phyloP scores from a whole-genome alignment of 331 rosid genomes.

The Erythrophleum ivorense region DNA sequence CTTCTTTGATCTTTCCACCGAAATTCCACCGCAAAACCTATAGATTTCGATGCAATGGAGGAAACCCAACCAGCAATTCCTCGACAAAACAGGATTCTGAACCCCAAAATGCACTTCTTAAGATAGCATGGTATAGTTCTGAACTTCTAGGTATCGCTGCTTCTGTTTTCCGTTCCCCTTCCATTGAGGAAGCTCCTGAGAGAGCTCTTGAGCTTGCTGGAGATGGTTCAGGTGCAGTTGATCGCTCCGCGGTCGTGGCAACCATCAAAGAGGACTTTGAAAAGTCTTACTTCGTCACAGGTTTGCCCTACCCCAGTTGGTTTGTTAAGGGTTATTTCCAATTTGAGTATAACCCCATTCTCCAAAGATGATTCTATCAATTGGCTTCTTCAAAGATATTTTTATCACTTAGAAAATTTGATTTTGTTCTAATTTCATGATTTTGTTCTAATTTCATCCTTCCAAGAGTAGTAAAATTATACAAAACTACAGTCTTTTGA shows the following conservation, averaged over 20 bases:
- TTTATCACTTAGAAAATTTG: not conserved
- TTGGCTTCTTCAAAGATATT: not conserved
- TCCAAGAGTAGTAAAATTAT: not conserved
- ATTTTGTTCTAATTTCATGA: not conserved
- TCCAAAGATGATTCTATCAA: not conserved
- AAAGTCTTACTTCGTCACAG: slow-evolving; percentile 91
- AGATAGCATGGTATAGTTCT: slow-evolving; percentile 87
- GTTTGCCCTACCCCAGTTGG: slow-evolving; percentile 42
- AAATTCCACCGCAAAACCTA: slow-evolving; percentile 35
- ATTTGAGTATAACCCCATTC: not conserved
- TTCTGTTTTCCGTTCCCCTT: slow-evolving; percentile 69
- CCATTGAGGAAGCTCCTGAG: slow-evolving; percentile 47
- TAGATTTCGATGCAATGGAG: slow-evolving; percentile 64
- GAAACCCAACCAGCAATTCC: slow-evolving; percentile 44
- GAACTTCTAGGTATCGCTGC: slow-evolving; percentile 90
- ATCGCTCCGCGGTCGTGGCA: slow-evolving; percentile 62
- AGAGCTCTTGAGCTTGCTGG: slow-evolving; percentile 49
- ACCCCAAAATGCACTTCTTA: slow-evolving; percentile 69
- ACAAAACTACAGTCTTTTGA: not conserved
- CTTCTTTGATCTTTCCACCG: slow-evolving; percentile 36
- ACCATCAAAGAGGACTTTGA: slow-evolving; percentile 76
- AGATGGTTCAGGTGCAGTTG: slow-evolving; percentile 55
- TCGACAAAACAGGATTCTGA: slow-evolving; percentile 46
- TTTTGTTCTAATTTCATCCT: not conserved
- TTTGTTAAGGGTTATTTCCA: not conserved